Conservation (phyloP, 2,329 filamentous ascomycete genomes). For the Ophiostoma ulmi region DNA sequence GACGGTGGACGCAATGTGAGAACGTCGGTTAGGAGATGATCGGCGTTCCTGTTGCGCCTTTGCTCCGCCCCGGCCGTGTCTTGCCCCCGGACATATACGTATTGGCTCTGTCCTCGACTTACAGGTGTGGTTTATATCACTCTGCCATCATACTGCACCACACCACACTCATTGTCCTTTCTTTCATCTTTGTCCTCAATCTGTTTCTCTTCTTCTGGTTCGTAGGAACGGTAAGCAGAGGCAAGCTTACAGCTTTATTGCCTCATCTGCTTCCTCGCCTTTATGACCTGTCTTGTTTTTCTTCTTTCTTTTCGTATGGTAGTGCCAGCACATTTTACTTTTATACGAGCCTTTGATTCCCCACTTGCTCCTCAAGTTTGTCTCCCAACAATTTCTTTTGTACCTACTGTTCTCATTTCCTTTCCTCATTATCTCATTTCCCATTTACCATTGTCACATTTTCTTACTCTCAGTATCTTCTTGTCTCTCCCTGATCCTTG, state of each 20-base stretch:
- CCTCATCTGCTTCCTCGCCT: constrained; percentile 2
- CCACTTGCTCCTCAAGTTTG: constrained; percentile 20
- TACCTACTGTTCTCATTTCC: background rate
- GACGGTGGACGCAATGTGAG: constrained; percentile 36
- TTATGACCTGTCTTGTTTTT: constrained; percentile 7
- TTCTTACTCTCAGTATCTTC: background rate
- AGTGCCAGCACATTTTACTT: constrained; percentile 22
- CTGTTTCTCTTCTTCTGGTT: constrained; percentile 1
- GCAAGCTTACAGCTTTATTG: background rate
- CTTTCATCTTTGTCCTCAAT: constrained; percentile 17
- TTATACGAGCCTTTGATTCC: constrained; percentile 27
- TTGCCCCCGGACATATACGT: background rate
- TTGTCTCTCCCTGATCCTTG: background rate
- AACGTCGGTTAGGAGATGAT: constrained; percentile 35
- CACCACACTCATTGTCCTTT: background rate
- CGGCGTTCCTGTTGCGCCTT: background rate
- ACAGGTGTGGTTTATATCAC: background rate
- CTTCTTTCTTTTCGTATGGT: constrained; percentile 10
- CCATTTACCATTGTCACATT: background rate
- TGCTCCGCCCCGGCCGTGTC: background rate
- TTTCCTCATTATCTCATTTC: background rate
- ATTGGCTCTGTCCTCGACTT: background rate
- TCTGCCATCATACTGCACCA: background rate
- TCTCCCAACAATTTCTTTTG: constrained; percentile 1
- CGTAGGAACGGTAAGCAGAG: background rate